phyloP scores from a whole-genome alignment of 2,329 filamentous ascomycete species.

The Alternaria infectoria region DNA sequence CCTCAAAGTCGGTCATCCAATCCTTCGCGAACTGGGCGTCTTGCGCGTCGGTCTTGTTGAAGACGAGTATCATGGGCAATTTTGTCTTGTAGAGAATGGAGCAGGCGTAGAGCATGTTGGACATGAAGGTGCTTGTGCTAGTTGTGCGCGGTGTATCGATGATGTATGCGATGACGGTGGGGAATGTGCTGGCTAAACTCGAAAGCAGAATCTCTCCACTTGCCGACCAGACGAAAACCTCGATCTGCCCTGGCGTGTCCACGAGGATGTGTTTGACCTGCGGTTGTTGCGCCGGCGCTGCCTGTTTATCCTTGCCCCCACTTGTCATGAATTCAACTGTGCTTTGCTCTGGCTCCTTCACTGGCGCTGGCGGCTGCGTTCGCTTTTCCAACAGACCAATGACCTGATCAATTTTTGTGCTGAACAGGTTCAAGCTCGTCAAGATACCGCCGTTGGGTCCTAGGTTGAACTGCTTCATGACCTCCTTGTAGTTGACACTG shows the following conservation, averaged over 20 bases:
- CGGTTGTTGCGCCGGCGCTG: constrained; percentile 56
- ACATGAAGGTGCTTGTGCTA: constrained; percentile 98
- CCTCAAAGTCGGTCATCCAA: constrained; percentile 99
- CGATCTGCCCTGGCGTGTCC: constrained; percentile 96
- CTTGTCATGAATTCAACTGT: constrained; percentile 47
- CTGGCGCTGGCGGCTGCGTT: constrained; percentile 60
- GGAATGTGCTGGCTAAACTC: constrained; percentile 89
- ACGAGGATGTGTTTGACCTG: constrained; percentile 81
- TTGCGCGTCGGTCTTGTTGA: constrained; percentile 98
- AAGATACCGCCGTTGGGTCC: constrained; percentile 97
- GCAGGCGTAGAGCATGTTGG: constrained; percentile 99
- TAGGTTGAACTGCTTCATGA: constrained; percentile 99
- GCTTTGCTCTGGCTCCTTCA: constrained; percentile 35
- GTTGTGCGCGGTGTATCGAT: constrained; percentile 95
- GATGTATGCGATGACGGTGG: constrained; percentile 95
- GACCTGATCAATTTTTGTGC: constrained; percentile 97
- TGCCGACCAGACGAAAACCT: constrained; percentile 98
- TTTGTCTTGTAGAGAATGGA: constrained; percentile 99
- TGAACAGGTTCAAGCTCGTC: constrained; percentile 93
- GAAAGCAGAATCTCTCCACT: constrained; percentile 93
- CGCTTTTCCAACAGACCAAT: constrained; percentile 89
- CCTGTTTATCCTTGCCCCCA: constrained; percentile 34
- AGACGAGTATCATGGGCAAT: constrained; percentile 96
- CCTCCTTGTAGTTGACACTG: constrained; percentile 98
- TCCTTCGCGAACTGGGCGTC: constrained; percentile 91